A percentile compares a stretch with the other conserved stretches of the same genome.
Evolutionary conservation across 1,284 basidiomycete genomes (phyloP).

Genomic region (Apiotrichum sp.): DNA sequence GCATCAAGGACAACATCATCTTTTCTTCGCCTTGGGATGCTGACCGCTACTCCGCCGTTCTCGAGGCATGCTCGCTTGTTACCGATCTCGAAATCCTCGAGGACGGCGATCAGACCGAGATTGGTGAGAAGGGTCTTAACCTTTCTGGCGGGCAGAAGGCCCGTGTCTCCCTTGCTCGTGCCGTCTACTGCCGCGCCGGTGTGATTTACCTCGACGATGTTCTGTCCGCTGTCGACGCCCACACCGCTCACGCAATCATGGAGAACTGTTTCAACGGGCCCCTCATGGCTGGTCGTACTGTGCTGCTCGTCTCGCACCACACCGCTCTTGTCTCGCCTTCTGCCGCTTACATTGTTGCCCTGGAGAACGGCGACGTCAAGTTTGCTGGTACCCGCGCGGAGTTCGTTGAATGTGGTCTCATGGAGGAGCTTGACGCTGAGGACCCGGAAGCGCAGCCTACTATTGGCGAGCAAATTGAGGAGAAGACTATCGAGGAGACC

Average conservation of each 20-base stretch:
- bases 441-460: constrained; percentile 48
- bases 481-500: constrained; percentile 43
- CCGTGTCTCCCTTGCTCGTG: constrained; percentile 78
- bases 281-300: constrained; percentile 69
- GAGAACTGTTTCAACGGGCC: constrained; percentile 75
- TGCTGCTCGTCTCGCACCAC: constrained; percentile 85
- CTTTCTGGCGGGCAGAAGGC: constrained; percentile 94
- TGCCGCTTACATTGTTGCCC: constrained; percentile 53
- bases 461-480: constrained; percentile 47
- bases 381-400: constrained; percentile 63
- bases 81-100: constrained; percentile 84
- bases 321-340: constrained; percentile 41
- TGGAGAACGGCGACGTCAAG: constrained; percentile 75
- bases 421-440: constrained; percentile 60
- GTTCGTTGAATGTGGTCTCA: constrained; percentile 63
- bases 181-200: constrained; percentile 85
- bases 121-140: constrained; percentile 60
- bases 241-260: constrained; percentile 79
- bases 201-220: constrained; percentile 78
- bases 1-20: constrained; percentile 88
- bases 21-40: constrained; percentile 78
- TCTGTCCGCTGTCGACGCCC: constrained; percentile 60
- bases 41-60: constrained; percentile 67
- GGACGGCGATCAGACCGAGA: constrained; percentile 77
- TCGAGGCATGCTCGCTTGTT: constrained; percentile 69